Evolutionary conservation across 2,329 filamentous ascomycete species (phyloP).

Genomic region (Xylariaceae sp.): DNA sequence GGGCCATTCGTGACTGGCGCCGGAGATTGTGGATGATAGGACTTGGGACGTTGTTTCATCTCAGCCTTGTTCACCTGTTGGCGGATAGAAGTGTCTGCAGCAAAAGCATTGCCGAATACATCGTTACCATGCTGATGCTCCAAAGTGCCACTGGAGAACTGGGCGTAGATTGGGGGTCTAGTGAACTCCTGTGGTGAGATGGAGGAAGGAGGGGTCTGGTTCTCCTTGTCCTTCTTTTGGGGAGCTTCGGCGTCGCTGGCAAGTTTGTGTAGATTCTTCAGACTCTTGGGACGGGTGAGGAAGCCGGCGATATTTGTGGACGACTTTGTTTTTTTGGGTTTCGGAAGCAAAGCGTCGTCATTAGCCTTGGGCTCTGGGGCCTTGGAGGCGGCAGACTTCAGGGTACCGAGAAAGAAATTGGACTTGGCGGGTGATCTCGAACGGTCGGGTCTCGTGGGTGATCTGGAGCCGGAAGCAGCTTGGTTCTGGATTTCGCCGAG

Average conservation of each 20-base stretch:
- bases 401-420: slow-evolving; percentile 23
- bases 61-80: slow-evolving; percentile 18
- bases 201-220: slow-evolving; percentile 59
- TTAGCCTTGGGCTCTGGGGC: slow-evolving; percentile 40
- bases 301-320: slow-evolving; percentile 76
- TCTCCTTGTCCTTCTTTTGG: slow-evolving; percentile 72
- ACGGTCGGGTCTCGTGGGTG: slow-evolving; percentile 22
- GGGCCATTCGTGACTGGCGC: slow-evolving; percentile 22
- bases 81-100: slow-evolving; percentile 16
- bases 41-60: slow-evolving; percentile 47
- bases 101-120: slow-evolving; percentile 2
- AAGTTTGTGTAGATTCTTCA: slow-evolving; percentile 59
- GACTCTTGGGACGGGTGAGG: slow-evolving; percentile 69
- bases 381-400: slow-evolving; percentile 40
- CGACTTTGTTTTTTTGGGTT: slow-evolving; percentile 77
- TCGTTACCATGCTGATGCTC: slow-evolving; percentile 23
- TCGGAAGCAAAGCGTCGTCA: slow-evolving; percentile 46
- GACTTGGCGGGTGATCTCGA: slow-evolving; percentile 32
- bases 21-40: slow-evolving; percentile 41
- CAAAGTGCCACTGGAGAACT: slow-evolving; percentile 53
- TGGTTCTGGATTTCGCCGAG: slow-evolving; percentile 57
- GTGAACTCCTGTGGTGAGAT: slow-evolving; percentile 37
- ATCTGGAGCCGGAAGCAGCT: slow-evolving; percentile 24
- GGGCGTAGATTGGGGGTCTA: slow-evolving; percentile 73
- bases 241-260: slow-evolving; percentile 48